phyloP scores from a whole-genome alignment of 176 grass and related monocot genomes.

The Raddia distichophylla region DNA sequence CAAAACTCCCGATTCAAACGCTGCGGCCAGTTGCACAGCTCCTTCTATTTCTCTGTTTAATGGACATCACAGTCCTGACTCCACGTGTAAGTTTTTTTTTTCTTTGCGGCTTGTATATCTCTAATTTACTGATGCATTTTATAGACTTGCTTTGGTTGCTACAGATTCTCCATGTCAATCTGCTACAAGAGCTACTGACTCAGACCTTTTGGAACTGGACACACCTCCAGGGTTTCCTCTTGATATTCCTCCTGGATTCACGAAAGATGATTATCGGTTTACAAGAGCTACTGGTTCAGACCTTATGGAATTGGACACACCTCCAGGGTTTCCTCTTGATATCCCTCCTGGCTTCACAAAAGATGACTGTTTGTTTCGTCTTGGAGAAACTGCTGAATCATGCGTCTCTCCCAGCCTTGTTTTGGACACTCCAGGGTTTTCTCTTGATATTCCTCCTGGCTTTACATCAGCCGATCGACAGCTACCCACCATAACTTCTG shows the following conservation, averaged over 20 bases:
- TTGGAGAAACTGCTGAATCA: not conserved
- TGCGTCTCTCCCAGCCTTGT: not conserved
- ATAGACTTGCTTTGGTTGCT: conserved; percentile 17
- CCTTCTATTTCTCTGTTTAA: conserved; percentile 15
- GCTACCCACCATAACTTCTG: conserved; percentile 7
- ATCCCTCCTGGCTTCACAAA: conserved; percentile 42
- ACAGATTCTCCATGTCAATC: conserved; percentile 34
- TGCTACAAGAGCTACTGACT: conserved; percentile 24
- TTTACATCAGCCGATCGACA: conserved; percentile 41
- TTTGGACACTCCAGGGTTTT: conserved; percentile 32
- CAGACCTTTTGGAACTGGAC: conserved; percentile 38
- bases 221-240: conserved; percentile 18
- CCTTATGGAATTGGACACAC: conserved; percentile 37
- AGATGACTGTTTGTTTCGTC: conserved; percentile 6
- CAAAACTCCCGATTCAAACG: conserved; percentile 38
- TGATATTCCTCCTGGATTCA: conserved; percentile 45
- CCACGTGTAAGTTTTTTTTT: conserved; percentile 3
- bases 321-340: conserved; percentile 26
- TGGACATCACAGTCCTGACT: conserved; percentile 13
- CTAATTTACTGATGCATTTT: conserved; percentile 12
- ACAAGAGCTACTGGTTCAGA: no score
- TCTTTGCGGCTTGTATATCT: not conserved
- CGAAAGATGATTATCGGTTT: conserved; percentile 8
- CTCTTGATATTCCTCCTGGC: conserved; percentile 38
- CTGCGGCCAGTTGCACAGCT: conserved; percentile 15